Base-by-base conservation (phyloP, 495 filamentous ascomycete genomes). In the Neurospora sublineolata region DNA sequence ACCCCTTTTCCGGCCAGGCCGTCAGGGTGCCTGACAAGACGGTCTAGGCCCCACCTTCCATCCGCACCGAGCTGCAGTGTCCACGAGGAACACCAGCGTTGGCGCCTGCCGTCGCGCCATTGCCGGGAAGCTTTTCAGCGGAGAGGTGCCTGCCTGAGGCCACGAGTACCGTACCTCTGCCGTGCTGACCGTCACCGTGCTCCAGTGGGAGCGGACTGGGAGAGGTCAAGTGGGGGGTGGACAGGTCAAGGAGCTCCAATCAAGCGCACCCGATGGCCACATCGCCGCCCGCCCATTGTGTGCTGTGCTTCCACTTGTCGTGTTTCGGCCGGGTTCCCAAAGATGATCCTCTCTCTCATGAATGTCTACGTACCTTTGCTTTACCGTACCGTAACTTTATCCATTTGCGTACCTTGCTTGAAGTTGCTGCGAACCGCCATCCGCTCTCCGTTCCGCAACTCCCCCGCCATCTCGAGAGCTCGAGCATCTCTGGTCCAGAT, bases 401-500 rank as follows among this genome's bases (percentile, higher is more conserved):
- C 52, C 52, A 64, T 36, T 36, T 64, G 27, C 52, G 52, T 64
- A 14, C 52, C 52, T 64, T 64, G 52, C 52, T 64, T 64, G 14
- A 64, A 64, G 27, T 36, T 64, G 27, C 52, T 4, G 16, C 30
- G 52, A 60, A 60, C 23, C 52, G 7, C 14, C 52, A 64, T 64
- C 52, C 23, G 52, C 14, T 64, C 52, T 33, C 27, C 52, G 52
- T 64, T 36, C 27, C 52, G 52, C 52, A 64, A 33, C 52, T 64
- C 52, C 52, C 52, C 52, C 52, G 52, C 52, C 52, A 64, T 64
- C 27, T 64, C 52, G 52, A 64, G 27, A 64, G 52, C 52, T 64
- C 52, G 14, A 36, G 52, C 52, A 33, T 64, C 71, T 70, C 79
- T 82, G 82, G 82, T 75, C 76, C 79, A 78, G 76, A 75, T 74